Conservation (phyloP, 345 rosid species). For the Populus ilicifolia region DNA sequence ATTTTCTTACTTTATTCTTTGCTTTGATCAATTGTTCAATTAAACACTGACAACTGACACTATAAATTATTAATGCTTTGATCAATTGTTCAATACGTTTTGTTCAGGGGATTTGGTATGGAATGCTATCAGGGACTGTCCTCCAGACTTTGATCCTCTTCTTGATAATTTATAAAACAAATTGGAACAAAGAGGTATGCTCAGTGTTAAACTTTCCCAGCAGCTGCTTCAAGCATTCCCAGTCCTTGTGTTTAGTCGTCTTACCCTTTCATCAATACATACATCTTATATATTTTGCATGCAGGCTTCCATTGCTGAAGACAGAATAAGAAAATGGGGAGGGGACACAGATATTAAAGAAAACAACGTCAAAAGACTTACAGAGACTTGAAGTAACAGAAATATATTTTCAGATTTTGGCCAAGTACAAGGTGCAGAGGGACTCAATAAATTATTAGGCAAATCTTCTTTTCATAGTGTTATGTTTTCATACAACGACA, state of each 20-base stretch:
- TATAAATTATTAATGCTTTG: not conserved
- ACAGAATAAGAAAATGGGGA: slow-evolving; percentile 64
- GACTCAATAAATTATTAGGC: no score
- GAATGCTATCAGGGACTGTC: slow-evolving; percentile 23
- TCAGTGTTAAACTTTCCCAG: not conserved
- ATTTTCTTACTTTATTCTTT: no score
- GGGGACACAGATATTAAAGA: slow-evolving; percentile 26
- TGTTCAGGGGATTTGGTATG: slow-evolving; percentile 22
- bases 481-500: no score
- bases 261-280: not conserved
- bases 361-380: not conserved
- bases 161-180: slow-evolving; percentile 20
- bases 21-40: no score
- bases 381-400: no score
- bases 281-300: not conserved
- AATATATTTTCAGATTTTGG: no score
- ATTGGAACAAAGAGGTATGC: slow-evolving; percentile 32
- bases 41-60: not conserved
- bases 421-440: no score
- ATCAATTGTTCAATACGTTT: no score
- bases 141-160: slow-evolving; percentile 20
- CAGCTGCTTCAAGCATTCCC: not conserved
- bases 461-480: no score
- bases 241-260: no score
- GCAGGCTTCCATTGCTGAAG: slow-evolving; percentile 69